Percentiles rank a stretch among this genome's conserved stretches.
These are phyloP conservation scores for Novymonas esmeraldas DNA, from an alignment of 208 protist genomes.

Conservation along the genomic window DNA sequence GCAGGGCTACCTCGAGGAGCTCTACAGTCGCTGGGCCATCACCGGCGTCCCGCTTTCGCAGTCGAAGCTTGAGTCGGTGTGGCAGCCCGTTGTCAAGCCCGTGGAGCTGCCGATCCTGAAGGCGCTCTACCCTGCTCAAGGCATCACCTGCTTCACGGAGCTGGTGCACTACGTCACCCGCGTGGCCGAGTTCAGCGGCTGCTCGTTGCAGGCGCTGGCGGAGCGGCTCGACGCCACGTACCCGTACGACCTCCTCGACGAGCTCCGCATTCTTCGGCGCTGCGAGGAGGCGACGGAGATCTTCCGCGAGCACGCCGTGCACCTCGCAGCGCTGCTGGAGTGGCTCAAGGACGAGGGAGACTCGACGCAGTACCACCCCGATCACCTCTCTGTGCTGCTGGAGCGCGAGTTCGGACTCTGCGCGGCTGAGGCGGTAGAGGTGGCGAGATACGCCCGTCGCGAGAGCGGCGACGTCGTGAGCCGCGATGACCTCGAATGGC, in stretches of 20 bases:
- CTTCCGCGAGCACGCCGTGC: conserved; percentile 37
- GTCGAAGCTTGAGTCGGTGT: conserved; percentile 64
- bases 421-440: conserved; percentile 45
- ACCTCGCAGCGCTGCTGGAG: conserved; percentile 41
- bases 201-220: conserved; percentile 55
- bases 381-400: conserved; percentile 46
- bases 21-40: conserved; percentile 54
- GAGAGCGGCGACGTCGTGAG: conserved; percentile 38
- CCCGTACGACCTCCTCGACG: conserved; percentile 57
- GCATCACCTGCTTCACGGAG: conserved; percentile 63
- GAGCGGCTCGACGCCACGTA: conserved; percentile 76
- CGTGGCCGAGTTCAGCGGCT: conserved; percentile 74
- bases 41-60: conserved; percentile 61
- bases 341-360: conserved; percentile 50
- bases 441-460: conserved; percentile 32
- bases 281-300: conserved; percentile 46
- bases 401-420: conserved; percentile 41
- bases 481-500: conserved; percentile 53
- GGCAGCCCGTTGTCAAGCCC: conserved; percentile 48
- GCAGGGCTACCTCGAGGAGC: conserved; percentile 67
- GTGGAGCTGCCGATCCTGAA: conserved; percentile 62
- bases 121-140: conserved; percentile 73
- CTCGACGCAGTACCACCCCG: conserved; percentile 36
- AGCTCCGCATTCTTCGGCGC: conserved; percentile 38
- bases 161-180: conserved; percentile 80